Percentiles rank a stretch among this genome's conserved stretches.
phyloP scores from a whole-genome alignment of 805 yeast genomes.

The Wickerhamomyces canadensis region DNA sequence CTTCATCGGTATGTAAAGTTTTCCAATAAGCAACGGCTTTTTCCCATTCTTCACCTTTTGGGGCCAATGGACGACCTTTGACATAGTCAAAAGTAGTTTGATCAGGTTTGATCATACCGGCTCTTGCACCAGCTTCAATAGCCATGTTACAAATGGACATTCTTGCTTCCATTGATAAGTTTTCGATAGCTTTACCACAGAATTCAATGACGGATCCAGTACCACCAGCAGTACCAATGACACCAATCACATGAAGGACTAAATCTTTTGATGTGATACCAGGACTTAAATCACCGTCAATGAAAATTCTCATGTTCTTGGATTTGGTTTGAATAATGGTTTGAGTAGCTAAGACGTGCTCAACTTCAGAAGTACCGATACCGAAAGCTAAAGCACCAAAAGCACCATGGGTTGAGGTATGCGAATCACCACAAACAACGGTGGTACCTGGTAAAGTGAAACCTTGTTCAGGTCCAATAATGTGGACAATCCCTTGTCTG shows the following conservation, averaged over 20 bases:
- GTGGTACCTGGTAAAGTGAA: conserved; percentile 98
- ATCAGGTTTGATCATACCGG: conserved; percentile 98
- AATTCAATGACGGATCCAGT: conserved; percentile 96
- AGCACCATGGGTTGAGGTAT: conserved; percentile 98
- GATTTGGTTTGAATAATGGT: conserved; percentile 92
- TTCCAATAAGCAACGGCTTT: conserved; percentile 91
- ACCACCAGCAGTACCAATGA: conserved; percentile 99
- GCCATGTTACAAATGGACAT: conserved; percentile 99
- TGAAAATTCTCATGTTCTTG: conserved; percentile 87
- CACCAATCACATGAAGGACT: conserved; percentile 89
- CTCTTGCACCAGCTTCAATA: conserved; percentile 98
- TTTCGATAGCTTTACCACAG: conserved; percentile 91
- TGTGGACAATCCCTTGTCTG: conserved; percentile 97
- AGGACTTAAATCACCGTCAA: conserved; percentile 76
- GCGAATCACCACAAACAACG: conserved; percentile 98
- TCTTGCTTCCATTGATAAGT: conserved; percentile 92
- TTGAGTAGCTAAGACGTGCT: conserved; percentile 97
- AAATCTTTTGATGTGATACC: conserved; percentile 97
- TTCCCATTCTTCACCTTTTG: conserved; percentile 91
- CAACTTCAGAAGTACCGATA: conserved; percentile 98
- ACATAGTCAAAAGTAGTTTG: conserved; percentile 82
- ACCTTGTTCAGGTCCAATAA: conserved; percentile 99
- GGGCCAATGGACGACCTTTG: conserved; percentile 92
- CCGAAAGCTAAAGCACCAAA: conserved; percentile 97
- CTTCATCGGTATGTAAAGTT: conserved; percentile 81